Percentiles rank a stretch among this genome's conserved stretches.
phyloP scores from a whole-genome alignment of 2,329 filamentous ascomycete species.

The Tolypocladium ovalisporum region DNA sequence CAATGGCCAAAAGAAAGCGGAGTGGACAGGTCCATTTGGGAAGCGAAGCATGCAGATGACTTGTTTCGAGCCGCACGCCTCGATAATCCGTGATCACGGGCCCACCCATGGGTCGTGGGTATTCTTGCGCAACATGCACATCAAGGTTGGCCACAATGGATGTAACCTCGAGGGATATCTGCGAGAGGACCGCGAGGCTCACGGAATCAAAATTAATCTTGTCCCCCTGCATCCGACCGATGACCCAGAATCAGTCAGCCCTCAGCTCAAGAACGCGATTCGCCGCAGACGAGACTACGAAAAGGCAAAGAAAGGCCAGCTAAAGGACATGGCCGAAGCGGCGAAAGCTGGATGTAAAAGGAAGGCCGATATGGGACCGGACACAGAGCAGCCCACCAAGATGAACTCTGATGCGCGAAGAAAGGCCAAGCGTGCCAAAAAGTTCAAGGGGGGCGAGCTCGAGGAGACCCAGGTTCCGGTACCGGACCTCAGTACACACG shows the following conservation, averaged over 20 bases:
- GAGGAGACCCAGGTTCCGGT: slow-evolving; percentile 5
- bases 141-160: slow-evolving; percentile 44
- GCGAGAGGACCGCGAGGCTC: slow-evolving; percentile 43
- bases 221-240: slow-evolving; percentile 30
- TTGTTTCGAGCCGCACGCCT: slow-evolving; percentile 57
- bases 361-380: slow-evolving; percentile 15
- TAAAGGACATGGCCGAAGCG: slow-evolving; percentile 25
- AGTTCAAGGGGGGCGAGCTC: slow-evolving; percentile 9
- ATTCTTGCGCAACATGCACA: slow-evolving; percentile 58
- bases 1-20: slow-evolving; percentile 9
- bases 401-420: slow-evolving; percentile 15
- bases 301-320: slow-evolving; percentile 29
- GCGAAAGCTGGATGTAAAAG: slow-evolving; percentile 27
- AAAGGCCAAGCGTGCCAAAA: slow-evolving; percentile 6
- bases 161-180: slow-evolving; percentile 61
- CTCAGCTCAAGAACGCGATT: slow-evolving; percentile 45
- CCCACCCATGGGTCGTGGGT: slow-evolving; percentile 53
- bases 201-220: slow-evolving; percentile 44
- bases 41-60: slow-evolving; percentile 61
- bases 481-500: slow-evolving; percentile 18
- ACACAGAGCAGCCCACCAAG: slow-evolving; percentile 13
- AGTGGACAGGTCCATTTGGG: slow-evolving; percentile 69
- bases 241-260: slow-evolving; percentile 30
- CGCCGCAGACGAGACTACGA: slow-evolving; percentile 56
- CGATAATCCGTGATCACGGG: slow-evolving; percentile 36